Evolutionary conservation across 257 asterid species (phyloP).

Genomic region (Solanum chaucha): DNA sequence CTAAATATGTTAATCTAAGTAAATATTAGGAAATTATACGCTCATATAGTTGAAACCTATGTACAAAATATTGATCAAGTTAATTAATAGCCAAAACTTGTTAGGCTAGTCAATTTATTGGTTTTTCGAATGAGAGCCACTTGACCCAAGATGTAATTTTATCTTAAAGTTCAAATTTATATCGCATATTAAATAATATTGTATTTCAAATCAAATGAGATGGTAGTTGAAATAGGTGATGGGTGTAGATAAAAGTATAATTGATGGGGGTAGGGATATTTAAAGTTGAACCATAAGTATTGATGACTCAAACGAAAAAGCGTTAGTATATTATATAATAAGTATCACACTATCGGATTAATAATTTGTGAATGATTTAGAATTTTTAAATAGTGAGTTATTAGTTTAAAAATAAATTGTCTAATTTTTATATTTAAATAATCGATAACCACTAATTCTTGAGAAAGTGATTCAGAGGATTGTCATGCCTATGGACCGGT

Average conservation of each 20-base stretch:
- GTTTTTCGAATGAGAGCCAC: background rate
- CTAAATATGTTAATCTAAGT: background rate
- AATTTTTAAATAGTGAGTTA: background rate
- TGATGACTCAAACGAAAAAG: too few species aligned
- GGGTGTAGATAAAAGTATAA: too few species aligned
- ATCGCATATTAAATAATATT: too few species aligned
- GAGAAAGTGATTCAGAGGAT: background rate
- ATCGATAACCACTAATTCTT: accelerated
- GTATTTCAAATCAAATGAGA: too few species aligned
- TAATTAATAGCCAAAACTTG: background rate
- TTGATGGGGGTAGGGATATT: too few species aligned
- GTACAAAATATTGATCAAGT: background rate
- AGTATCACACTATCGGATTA: background rate
- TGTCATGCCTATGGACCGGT: background rate
- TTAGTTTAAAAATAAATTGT: background rate
- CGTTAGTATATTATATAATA: background rate
- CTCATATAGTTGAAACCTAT: background rate
- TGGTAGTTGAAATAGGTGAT: too few species aligned
- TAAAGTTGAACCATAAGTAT: too few species aligned
- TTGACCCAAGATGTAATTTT: too few species aligned
- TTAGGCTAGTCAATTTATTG: background rate
- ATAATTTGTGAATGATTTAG: background rate
- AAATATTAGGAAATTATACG: background rate
- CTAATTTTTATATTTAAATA: background rate
- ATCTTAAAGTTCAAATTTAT: too few species aligned